Evolutionary conservation across 2,329 filamentous ascomycete genomes (phyloP), one percentile per base, ranked within the genome.

Genomic region (Simplicillium sp.): DNA sequence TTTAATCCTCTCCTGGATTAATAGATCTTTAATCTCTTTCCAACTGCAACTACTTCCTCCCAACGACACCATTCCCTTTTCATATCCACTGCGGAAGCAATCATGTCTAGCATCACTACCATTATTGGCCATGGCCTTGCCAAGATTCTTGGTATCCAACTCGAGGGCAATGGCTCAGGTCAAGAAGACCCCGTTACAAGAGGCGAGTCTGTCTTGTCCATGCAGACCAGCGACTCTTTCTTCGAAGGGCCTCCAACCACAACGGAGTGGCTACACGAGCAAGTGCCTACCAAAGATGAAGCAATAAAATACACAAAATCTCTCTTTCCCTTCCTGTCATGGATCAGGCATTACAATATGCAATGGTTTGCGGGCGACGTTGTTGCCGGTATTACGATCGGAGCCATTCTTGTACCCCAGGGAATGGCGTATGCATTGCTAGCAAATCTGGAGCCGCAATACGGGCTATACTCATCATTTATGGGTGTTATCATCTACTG

Each of bases 361-460:
- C 81, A 88, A 66, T 98, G 92, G 92, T 64, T 96, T 6, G 60
- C 79, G 13, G 92, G 92, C 53, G 92, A 98, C 64, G 62, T 97
- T 36, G 81, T 97, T 43, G 90, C 92, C 44, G 90, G 64, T 20
- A 51, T 62, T 42, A 78, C 75, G 3, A 71, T 77, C 42, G 74
- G 75, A n/a, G 71, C 72, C 29, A 68, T 78, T 17, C 88, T 96
- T 18, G 86, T 97, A n/a, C 90, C 90, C 6, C 90, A 97, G 58
- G 84, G 87, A 46, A 96, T 97, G 90, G 89, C 90, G 1, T 97
- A 97, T 62, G 89, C 90, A 25, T 71, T 81, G 46, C 72, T 97
- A 18, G 90, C 90, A 35, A 75, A 82, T 45, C 71, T 97, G n/a
- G 72, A 77, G 1, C 76, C 83, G 6, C 73, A 97, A 56, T 97